Conservation (phyloP, 768 basidiomycete species). For the Boletus patriciae region DNA sequence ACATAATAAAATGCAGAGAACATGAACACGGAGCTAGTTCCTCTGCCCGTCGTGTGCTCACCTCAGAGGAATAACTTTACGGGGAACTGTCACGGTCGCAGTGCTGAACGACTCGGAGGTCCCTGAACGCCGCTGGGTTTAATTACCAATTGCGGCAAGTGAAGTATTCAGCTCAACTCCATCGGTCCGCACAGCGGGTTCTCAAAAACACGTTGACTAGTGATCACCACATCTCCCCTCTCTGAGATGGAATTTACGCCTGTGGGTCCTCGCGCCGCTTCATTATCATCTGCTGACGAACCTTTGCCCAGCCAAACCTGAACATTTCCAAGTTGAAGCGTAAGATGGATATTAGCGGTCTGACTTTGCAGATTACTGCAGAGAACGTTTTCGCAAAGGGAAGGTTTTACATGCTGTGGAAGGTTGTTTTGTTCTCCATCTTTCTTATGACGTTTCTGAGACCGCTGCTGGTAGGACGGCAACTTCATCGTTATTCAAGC, state of each 20-base stretch:
- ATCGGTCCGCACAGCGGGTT: constrained; percentile 11
- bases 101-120: not conserved
- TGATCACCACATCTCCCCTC: not conserved
- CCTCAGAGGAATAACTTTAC: not conserved
- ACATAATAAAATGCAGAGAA: constrained; percentile 1
- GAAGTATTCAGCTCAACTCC: constrained; percentile 6
- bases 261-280: constrained; percentile 28
- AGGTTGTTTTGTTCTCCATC: constrained; percentile 9
- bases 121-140: not conserved
- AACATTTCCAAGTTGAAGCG: constrained; percentile 23
- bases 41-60: not conserved
- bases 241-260: constrained; percentile 28
- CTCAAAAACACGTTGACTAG: constrained; percentile 21
- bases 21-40: not conserved
- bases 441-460: constrained; percentile 6
- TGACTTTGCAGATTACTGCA: constrained; percentile 23
- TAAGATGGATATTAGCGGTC: constrained; percentile 24
- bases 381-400: constrained; percentile 9
- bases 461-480: constrained; percentile 21
- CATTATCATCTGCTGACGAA: not conserved
- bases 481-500: constrained; percentile 31
- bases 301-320: constrained; percentile 14
- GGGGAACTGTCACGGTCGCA: not conserved
- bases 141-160: constrained; percentile 23
- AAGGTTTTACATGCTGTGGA: constrained; percentile 30